Evolutionary conservation across 345 rosid genomes (phyloP).

Genomic region (Passiflora organensis): DNA sequence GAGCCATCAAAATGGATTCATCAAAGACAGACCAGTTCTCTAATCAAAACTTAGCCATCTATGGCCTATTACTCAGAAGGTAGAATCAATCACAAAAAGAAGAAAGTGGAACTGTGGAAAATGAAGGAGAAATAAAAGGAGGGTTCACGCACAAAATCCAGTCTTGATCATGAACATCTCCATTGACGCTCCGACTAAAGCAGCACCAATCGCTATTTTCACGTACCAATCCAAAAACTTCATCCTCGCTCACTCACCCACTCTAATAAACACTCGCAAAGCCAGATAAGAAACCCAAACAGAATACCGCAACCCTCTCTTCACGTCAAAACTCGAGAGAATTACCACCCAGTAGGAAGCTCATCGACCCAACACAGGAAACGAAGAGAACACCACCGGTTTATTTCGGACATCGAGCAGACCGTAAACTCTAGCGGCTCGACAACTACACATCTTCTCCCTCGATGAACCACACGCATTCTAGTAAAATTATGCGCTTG

Average conservation of each 20-base stretch:
- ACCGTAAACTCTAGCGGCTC: too few species aligned
- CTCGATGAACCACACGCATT: too few species aligned
- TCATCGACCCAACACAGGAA: too few species aligned
- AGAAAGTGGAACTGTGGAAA: neutral
- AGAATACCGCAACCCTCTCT: neutral
- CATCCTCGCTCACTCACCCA: constrained; percentile 19
- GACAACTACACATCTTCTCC: too few species aligned
- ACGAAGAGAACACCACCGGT: too few species aligned
- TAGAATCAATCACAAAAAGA: neutral
- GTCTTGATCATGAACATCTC: constrained; percentile 92
- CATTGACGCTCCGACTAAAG: constrained; percentile 79
- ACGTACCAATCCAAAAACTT: constrained; percentile 77
- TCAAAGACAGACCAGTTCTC: neutral
- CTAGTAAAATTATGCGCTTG: too few species aligned
- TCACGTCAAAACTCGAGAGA: too few species aligned
- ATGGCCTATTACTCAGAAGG: neutral
- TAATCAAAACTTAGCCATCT: neutral
- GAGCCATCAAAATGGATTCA: neutral
- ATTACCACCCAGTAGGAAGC: too few species aligned
- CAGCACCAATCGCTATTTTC: constrained; percentile 72
- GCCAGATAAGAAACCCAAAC: neutral
- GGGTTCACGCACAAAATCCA: constrained; percentile 72
- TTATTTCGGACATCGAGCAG: too few species aligned
- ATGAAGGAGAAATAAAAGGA: constrained; percentile 23
- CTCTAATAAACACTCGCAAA: neutral